Evolutionary conservation across 2,329 filamentous ascomycete genomes (phyloP), one percentile per base, ranked within the genome.

Genomic region (Fusarium dlaminii): DNA sequence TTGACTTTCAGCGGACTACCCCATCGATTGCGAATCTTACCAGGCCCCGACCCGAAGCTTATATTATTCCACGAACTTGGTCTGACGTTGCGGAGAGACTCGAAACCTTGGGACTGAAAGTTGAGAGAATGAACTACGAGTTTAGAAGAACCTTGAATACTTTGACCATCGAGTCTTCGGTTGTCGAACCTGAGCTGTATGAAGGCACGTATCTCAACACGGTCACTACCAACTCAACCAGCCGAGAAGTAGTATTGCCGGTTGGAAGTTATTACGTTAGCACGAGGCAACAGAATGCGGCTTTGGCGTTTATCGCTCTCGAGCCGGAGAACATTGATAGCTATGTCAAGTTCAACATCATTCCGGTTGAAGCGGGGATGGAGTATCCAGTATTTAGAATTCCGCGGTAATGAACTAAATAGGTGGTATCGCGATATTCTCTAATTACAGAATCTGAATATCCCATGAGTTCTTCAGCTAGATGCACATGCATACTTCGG

Each of bases 281-380:
- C 22, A 54, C 62, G 1, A 46, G 63, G 4, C 69, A 72, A 29
- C 58, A 72, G 13, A 72, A 72, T 30, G 68, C 69, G 0, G 69
- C 68, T 4, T 48, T 72, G 14, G 68, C 63, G 0, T 68, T 72
- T 1, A 63, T 68, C 18, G 49, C 68, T 2, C 40, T 72, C 0
- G 69, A 72, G 30, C 69, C 68, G 0, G 68, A 72, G 43, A 72
- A 63, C 6, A 68, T 68, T 12, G 69, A 68, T 15, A 72, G 63
- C 18, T 72, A 68, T 24, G 68, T 72, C 20, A 54, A 37, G 20
- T 72, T 72, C 20, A 58, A 58, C 7, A 56, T 72, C 3, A 68
- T 72, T 22, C 68, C 62, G 4, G 55, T 72, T 0, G 30, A 62
- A 8, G 37, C 45, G 4, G 68, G 62, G 0, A 63, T 57, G 62